Percentiles rank a stretch among this genome's conserved stretches.
phyloP scores from a whole-genome alignment of 2,329 filamentous ascomycete species.

The Aureobasidium sp. region DNA sequence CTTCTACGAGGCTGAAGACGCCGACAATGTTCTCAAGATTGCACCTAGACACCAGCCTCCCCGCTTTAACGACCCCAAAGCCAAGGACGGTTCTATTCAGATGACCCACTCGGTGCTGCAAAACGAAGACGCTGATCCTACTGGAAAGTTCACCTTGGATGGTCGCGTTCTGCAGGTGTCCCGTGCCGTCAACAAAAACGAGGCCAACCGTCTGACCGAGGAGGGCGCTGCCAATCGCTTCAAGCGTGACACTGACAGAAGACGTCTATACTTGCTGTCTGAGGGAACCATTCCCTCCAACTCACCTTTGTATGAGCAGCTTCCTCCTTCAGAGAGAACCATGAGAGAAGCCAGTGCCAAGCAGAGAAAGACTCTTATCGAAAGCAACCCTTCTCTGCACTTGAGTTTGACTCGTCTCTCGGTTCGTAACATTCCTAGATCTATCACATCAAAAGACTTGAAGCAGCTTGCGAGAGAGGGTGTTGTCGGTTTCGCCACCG shows the following conservation, averaged over 20 bases:
- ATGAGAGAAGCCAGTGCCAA: constrained; percentile 81
- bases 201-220: constrained; percentile 69
- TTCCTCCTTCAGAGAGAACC: constrained; percentile 72
- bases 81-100: constrained; percentile 20
- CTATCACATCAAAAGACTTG: constrained; percentile 75
- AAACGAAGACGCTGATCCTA: constrained; percentile 72
- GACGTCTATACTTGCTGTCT: constrained; percentile 76
- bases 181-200: constrained; percentile 74
- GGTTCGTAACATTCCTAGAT: constrained; percentile 81
- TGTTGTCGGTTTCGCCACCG: constrained; percentile 88
- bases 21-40: constrained; percentile 64
- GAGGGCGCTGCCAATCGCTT: constrained; percentile 57
- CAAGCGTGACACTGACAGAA: constrained; percentile 75
- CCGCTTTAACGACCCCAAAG: constrained; percentile 21
- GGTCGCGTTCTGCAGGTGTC: constrained; percentile 80
- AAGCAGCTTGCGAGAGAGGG: constrained; percentile 87
- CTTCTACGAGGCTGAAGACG: constrained; percentile 73
- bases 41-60: constrained; percentile 55
- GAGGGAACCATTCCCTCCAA: constrained; percentile 78
- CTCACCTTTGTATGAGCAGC: constrained; percentile 67
- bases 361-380: constrained; percentile 84
- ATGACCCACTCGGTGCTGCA: constrained; percentile 78
- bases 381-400: constrained; percentile 83
- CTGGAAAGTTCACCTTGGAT: constrained; percentile 82
- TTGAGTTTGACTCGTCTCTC: constrained; percentile 85